A percentile compares a stretch with the other conserved stretches of the same genome.
Conservation (phyloP, 2,329 filamentous ascomycete genomes). For the Cladosporium sp. region DNA sequence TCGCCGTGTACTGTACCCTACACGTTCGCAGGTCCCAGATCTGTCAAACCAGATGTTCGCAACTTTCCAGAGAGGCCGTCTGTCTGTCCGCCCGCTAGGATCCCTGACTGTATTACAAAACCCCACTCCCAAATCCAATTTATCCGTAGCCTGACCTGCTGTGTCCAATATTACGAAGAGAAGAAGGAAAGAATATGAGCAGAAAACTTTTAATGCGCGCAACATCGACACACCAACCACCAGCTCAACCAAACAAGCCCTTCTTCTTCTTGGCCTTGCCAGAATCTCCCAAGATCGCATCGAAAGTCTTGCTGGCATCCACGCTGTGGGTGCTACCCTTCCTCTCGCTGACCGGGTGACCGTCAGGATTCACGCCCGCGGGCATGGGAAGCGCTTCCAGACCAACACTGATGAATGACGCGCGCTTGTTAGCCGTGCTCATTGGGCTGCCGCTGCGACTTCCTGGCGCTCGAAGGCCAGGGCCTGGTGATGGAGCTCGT, state of each 20-base stretch:
- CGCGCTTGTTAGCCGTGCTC: conserved; percentile 37
- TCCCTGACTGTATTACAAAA: background rate
- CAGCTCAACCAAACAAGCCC: conserved; percentile 6
- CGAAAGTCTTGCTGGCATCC: conserved; percentile 51
- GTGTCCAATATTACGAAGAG: background rate
- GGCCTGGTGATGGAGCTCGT: conserved; percentile 18
- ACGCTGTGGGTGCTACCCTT: conserved; percentile 35
- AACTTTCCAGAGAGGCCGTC: background rate
- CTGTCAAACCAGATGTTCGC: background rate
- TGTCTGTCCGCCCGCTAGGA: background rate
- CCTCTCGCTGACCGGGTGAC: conserved; percentile 24
- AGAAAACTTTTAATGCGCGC: background rate
- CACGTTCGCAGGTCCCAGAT: background rate
- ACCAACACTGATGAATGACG: conserved; percentile 49
- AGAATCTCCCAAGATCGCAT: conserved; percentile 46
- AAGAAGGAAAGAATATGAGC: background rate
- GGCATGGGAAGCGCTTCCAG: conserved; percentile 52
- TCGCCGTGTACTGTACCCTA: background rate
- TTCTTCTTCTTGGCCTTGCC: conserved; percentile 37
- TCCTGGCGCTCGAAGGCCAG: background rate
- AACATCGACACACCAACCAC: background rate
- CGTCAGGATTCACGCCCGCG: conserved; percentile 44
- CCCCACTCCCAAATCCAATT: background rate
- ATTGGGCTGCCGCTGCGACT: conserved; percentile 25
- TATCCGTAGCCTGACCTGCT: background rate